Evolutionary conservation across 1,139 yeast genomes (phyloP).

Genomic region (Pneumocystis sp.): DNA sequence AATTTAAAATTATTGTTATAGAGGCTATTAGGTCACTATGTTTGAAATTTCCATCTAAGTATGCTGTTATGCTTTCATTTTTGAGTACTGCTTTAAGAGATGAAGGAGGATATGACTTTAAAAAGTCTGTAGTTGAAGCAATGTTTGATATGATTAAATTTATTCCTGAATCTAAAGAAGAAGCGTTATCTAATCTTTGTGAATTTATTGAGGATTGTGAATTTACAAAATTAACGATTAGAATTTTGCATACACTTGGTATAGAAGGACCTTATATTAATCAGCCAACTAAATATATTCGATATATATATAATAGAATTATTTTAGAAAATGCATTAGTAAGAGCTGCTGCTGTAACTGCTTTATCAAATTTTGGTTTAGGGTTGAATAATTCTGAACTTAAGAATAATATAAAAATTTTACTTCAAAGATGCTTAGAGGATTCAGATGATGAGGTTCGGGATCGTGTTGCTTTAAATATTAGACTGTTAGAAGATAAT

Average conservation of each 20-base stretch:
- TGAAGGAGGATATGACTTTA: constrained; percentile 71
- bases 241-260: constrained; percentile 81
- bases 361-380: constrained; percentile 80
- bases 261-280: constrained; percentile 83
- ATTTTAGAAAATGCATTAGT: constrained; percentile 90
- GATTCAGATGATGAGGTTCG: constrained; percentile 96
- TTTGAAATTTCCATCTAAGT: constrained; percentile 81
- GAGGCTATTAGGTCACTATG: constrained; percentile 91
- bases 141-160: constrained; percentile 78
- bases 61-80: constrained; percentile 66
- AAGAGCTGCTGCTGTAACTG: constrained; percentile 88
- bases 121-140: constrained; percentile 80
- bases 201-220: constrained; percentile 98
- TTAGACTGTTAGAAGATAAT: constrained; percentile 45
- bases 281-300: constrained; percentile 78
- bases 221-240: constrained; percentile 78
- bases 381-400: constrained; percentile 51
- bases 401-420: constrained; percentile 52
- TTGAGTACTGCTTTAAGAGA: constrained; percentile 75
- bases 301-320: constrained; percentile 93
- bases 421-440: constrained; percentile 67
- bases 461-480: constrained; percentile 84
- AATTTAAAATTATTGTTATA: constrained; percentile 82
- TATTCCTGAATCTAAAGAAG: constrained; percentile 72
- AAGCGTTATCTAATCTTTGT: constrained; percentile 73